Evolutionary conservation across 805 yeast genomes (phyloP), one percentile per base, ranked within the genome.

Genomic region (Aciculoconidium aculeatum): DNA sequence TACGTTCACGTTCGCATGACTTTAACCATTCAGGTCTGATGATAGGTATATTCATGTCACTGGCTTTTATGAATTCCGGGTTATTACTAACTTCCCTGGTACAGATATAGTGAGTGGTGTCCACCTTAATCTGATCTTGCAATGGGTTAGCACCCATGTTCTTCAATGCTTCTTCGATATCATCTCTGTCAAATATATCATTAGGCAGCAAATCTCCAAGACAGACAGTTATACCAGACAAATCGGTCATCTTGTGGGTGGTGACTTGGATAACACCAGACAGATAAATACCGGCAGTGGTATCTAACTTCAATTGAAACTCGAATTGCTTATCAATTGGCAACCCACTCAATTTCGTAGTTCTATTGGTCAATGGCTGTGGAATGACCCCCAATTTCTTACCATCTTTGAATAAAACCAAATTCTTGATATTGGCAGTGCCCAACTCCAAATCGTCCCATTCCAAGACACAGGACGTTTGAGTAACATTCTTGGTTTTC

Each of bases 21-120:
- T 82, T 80, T 34, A 92, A 64, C 97, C 97, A 92, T 53, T 92
- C 96, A 0, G 98, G 97, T 53, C 95, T 73, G 15, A 92, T 88
- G 21, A 92, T 74, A 2, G 98, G 98, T 32, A 92, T 86, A 50
- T 87, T 92, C 62, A 76, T 73, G 30, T 80, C 87, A 37, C 71
- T 68, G 1, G 97, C 98, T 50, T 76, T 80, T 38, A 77, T 67
- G 61, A 74, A 82, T 54, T 84, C 88, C 11, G 78, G 68, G 29
- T 64, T 57, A n/a, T 85, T 86, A 23, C 63, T 62, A 27, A 77
- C 77, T 36, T 63, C 69, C 30, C 68, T 41, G 12, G 72, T 68
- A 10, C 94, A 80, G n/a, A 92, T 67, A 48, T 81, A 92, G 55
- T 92, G 98, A 1, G 98, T 92, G 1, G 98, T 92, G 48, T 90